Percentiles rank a stretch among this genome's conserved stretches.
These are phyloP conservation scores for Aspergillus cavernicola DNA, from an alignment of 495 filamentous ascomycete genomes.

Conservation along the genomic window DNA sequence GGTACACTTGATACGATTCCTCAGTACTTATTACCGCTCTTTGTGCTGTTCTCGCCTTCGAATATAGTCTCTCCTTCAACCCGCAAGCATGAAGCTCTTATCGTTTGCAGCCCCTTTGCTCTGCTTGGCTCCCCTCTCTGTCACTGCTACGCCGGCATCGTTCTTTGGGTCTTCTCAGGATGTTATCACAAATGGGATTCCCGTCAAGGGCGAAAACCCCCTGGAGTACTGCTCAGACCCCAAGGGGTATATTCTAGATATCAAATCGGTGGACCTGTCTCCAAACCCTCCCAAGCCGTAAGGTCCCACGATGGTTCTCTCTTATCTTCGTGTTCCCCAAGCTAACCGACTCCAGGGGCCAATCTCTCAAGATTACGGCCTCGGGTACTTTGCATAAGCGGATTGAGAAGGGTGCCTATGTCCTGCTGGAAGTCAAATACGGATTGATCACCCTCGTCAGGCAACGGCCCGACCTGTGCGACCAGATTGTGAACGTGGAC, in stretches of 20 bases:
- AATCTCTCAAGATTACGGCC: conserved; percentile 74
- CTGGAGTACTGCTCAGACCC: conserved; percentile 64
- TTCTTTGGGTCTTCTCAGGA: conserved; percentile 26
- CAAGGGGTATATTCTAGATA: conserved; percentile 58
- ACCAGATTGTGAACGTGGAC: conserved; percentile 82
- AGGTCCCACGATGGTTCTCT: conserved; percentile 33
- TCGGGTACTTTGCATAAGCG: conserved; percentile 62
- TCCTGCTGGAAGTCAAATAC: conserved; percentile 85
- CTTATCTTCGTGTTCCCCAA: background rate
- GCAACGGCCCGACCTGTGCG: conserved; percentile 76
- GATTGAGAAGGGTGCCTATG: conserved; percentile 72
- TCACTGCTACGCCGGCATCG: conserved; percentile 31
- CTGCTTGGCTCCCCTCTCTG: conserved; percentile 30
- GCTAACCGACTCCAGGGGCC: conserved; percentile 55
- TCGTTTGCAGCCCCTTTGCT: conserved; percentile 30
- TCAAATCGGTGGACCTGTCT: conserved; percentile 71
- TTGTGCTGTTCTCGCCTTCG: background rate
- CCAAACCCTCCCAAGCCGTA: conserved; percentile 91
- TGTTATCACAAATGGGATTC: conserved; percentile 13
- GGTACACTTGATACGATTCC: background rate
- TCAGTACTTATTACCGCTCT: background rate
- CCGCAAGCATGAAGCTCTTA: conserved; percentile 47
- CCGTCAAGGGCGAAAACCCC: conserved; percentile 42
- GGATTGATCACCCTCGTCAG: conserved; percentile 82
- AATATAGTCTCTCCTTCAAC: background rate